A percentile compares a stretch with the other conserved stretches of the same genome.
phyloP scores from a whole-genome alignment of 1,139 yeast species.

The Arxiozyma bovina region DNA sequence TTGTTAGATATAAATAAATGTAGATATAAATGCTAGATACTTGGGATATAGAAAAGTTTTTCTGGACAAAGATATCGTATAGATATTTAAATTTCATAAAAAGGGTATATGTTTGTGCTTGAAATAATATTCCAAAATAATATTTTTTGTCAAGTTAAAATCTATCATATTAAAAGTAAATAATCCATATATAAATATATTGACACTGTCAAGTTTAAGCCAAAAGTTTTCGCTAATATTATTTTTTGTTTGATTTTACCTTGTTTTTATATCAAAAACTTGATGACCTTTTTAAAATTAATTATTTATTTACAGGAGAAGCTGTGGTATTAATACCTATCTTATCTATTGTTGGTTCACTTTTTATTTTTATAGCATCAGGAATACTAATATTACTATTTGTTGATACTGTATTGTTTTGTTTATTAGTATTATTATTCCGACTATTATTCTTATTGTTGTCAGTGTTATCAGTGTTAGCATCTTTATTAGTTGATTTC shows the following conservation, averaged over 20 bases:
- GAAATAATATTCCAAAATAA: neutral
- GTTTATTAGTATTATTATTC: neutral
- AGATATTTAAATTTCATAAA: too few species aligned
- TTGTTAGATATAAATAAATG: too few species aligned
- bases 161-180: too few species aligned
- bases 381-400: neutral
- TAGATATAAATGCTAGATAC: too few species aligned
- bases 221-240: neutral
- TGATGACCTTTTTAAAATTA: neutral
- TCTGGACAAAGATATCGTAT: too few species aligned
- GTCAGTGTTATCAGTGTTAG: neutral
- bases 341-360: neutral
- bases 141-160: too few species aligned
- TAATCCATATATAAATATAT: too few species aligned
- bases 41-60: too few species aligned
- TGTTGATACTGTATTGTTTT: neutral
- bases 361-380: neutral
- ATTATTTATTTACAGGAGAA: neutral
- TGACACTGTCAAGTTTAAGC: neutral
- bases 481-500: neutral
- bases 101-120: too few species aligned
- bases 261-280: neutral
- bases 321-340: neutral
- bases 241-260: slow-evolving; percentile 19
- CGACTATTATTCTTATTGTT: neutral